Conservation (phyloP, 345 rosid species). For the Moringa oleifera region DNA sequence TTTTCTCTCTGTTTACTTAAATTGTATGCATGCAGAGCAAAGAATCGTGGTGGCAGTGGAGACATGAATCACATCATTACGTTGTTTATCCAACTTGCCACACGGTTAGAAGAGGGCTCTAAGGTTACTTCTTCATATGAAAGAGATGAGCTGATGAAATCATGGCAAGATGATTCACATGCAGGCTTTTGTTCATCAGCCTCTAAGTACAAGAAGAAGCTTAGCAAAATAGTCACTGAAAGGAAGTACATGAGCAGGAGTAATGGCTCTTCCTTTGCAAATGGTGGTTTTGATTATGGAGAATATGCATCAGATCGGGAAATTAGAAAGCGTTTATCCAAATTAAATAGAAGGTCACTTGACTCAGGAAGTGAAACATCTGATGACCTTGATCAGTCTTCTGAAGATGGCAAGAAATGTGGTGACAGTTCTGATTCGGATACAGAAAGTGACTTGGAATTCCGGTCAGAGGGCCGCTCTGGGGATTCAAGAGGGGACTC, state of each 20-base stretch:
- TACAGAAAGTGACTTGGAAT: conserved; percentile 84
- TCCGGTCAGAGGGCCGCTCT: conserved; percentile 52
- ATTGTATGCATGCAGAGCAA: conserved; percentile 50
- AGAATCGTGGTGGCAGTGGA: conserved; percentile 66
- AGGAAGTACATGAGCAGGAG: conserved; percentile 68
- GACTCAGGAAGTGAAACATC: conserved; percentile 94
- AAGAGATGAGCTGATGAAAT: conserved; percentile 73
- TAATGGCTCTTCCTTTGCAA: conserved; percentile 40
- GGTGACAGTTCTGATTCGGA: conserved; percentile 72
- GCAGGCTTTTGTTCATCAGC: conserved; percentile 39
- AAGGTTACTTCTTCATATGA: conserved; percentile 62
- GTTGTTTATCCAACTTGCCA: conserved; percentile 81
- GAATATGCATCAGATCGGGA: conserved; percentile 90
- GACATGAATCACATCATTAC: conserved; percentile 70
- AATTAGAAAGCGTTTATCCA: conserved; percentile 78
- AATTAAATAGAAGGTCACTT: conserved; percentile 71
- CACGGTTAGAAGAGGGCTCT: conserved; percentile 80
- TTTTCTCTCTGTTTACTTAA: neutral
- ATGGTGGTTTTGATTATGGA: conserved; percentile 56
- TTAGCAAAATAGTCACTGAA: conserved; percentile 42
- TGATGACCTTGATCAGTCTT: conserved; percentile 59
- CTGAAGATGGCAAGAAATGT: conserved; percentile 60
- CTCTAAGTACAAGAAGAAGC: conserved; percentile 61
- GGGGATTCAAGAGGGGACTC: conserved; percentile 56
- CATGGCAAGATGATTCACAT: conserved; percentile 74